A percentile compares a stretch with the other conserved stretches of the same genome.
Evolutionary conservation across 2,329 filamentous ascomycete genomes (phyloP).

Genomic region (Exophiala xenobiotica): DNA sequence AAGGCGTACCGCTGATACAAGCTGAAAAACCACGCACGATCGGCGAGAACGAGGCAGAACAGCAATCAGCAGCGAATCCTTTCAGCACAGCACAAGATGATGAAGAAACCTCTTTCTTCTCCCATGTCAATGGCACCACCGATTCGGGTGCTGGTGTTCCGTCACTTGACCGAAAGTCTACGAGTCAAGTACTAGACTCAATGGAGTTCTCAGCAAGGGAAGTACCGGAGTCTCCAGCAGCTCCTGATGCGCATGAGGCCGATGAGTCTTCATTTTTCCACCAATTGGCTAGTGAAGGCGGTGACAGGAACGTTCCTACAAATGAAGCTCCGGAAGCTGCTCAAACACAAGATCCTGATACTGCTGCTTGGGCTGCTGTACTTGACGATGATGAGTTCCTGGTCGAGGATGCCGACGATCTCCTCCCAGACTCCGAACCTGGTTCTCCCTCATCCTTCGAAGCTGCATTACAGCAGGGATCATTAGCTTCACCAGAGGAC

Average conservation of each 20-base stretch:
- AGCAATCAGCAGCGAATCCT: slow-evolving; percentile 1
- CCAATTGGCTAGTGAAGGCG: slow-evolving; percentile 10
- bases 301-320: slow-evolving; percentile 1
- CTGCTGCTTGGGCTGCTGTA: slow-evolving; percentile 79
- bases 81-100: slow-evolving; percentile 14
- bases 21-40: not conserved
- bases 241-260: slow-evolving; percentile 31
- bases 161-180: slow-evolving; percentile 66
- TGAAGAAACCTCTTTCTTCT: slow-evolving; percentile 22
- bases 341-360: slow-evolving; percentile 65
- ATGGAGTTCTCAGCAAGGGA: slow-evolving; percentile 39
- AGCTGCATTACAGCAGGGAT: slow-evolving; percentile 21
- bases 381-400: slow-evolving; percentile 70
- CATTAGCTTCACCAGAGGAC: slow-evolving; percentile 30
- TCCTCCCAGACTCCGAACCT: slow-evolving; percentile 68
- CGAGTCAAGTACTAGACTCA: slow-evolving; percentile 62
- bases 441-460: slow-evolving; percentile 21
- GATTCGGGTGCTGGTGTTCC: slow-evolving; percentile 4
- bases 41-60: not conserved
- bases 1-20: slow-evolving; percentile 29
- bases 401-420: slow-evolving; percentile 74
- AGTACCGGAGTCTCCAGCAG: slow-evolving; percentile 35
- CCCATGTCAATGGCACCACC: slow-evolving; percentile 5
- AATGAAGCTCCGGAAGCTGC: slow-evolving; percentile 4
- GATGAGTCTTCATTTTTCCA: slow-evolving; percentile 30